Conservation (phyloP, 495 filamentous ascomycete genomes). For the Aspergillus panamensis region DNA sequence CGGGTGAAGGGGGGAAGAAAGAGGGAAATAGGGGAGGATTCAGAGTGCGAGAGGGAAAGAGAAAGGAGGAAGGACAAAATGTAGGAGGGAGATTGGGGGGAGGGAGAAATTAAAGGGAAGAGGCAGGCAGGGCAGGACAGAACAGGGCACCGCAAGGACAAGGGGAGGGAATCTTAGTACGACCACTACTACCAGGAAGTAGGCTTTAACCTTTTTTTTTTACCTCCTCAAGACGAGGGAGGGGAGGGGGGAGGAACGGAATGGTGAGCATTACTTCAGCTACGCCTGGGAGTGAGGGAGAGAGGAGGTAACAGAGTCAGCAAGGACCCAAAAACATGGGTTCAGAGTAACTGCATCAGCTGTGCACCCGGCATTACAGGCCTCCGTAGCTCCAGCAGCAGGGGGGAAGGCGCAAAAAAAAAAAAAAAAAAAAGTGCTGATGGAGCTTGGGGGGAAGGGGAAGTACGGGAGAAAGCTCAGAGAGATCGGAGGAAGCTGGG, state of each 20-base stretch:
- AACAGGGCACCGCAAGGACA: slow-evolving; percentile 4
- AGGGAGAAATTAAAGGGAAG: slow-evolving; percentile 20
- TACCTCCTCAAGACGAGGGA: slow-evolving; percentile 4
- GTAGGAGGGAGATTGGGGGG: slow-evolving; percentile 18
- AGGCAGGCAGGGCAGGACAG: neutral
- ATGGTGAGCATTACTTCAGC: slow-evolving; percentile 20
- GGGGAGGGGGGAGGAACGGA: slow-evolving; percentile 14
- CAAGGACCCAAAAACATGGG: slow-evolving; percentile 10
- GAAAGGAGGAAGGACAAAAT: slow-evolving; percentile 26
- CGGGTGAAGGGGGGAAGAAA: slow-evolving; percentile 10
- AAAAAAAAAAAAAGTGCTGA: neutral
- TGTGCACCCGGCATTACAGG: neutral
- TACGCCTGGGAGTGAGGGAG: neutral
- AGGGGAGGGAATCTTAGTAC: slow-evolving; percentile 17
- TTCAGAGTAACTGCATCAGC: neutral
- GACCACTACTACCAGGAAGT: slow-evolving; percentile 4
- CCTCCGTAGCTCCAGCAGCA: neutral
- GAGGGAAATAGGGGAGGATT: neutral
- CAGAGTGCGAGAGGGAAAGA: slow-evolving; percentile 20
- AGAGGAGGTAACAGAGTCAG: slow-evolving; percentile 8
- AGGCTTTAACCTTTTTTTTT: slow-evolving; percentile 1
- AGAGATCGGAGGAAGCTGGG: neutral
- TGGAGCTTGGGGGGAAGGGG: neutral
- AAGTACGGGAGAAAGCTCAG: neutral
- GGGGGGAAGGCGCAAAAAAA: neutral